A percentile compares a stretch with the other conserved stretches of the same genome.
Evolutionary conservation across 176 grass and related monocot species (phyloP).

Genomic region (Aegilops bicornis): DNA sequence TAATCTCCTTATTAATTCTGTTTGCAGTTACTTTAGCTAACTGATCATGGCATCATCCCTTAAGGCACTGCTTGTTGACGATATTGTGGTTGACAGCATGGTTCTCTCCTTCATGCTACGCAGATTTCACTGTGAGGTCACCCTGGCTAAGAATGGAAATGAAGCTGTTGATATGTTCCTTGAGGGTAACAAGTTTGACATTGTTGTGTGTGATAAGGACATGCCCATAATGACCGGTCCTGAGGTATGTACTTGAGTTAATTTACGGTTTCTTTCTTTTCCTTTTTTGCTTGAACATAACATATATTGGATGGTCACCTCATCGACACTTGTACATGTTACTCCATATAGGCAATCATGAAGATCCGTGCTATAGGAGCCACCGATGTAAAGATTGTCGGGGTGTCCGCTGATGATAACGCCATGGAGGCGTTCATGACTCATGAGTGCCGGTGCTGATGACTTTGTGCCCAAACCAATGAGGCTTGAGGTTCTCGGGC

Average conservation of each 20-base stretch:
- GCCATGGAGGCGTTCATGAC: constrained; percentile 1
- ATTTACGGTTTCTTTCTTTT: background rate
- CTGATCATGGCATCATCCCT: background rate
- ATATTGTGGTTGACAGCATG: background rate
- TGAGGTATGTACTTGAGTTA: constrained; percentile 7
- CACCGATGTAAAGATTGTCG: constrained; percentile 28
- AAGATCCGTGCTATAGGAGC: constrained; percentile 31
- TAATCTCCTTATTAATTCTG: background rate
- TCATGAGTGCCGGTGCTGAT: constrained; percentile 29
- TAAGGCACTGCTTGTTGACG: constrained; percentile 25
- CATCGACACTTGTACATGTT: background rate
- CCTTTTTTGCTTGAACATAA: no score
- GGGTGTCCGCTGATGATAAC: constrained; percentile 8
- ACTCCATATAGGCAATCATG: constrained; percentile 6
- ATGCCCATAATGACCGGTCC: constrained; percentile 29
- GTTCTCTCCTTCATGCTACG: constrained; percentile 3
- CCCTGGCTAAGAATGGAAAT: constrained; percentile 18
- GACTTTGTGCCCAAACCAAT: constrained; percentile 21
- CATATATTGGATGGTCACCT: no score
- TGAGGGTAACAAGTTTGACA: constrained; percentile 30
- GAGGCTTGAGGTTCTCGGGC: background rate
- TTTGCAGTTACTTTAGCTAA: background rate
- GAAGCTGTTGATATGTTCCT: constrained; percentile 33
- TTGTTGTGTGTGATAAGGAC: constrained; percentile 26
- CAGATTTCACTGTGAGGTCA: background rate